A percentile compares a stretch with the other conserved stretches of the same genome.
Evolutionary conservation across 2,329 filamentous ascomycete species (phyloP).

Genomic region (Blumeriella jaapii): DNA sequence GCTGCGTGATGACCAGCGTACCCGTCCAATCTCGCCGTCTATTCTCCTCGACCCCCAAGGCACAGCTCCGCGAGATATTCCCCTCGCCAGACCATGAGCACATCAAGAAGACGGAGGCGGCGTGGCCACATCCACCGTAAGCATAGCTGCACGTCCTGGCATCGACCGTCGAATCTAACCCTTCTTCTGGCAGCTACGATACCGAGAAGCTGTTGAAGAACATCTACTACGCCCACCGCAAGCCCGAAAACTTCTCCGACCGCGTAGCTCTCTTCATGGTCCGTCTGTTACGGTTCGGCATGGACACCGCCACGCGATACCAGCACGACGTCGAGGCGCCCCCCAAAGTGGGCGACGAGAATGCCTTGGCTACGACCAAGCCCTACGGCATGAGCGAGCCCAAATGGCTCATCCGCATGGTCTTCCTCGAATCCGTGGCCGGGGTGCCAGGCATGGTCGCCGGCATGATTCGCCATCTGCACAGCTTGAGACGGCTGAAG

Average conservation of each 20-base stretch:
- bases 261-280: conserved; percentile 68
- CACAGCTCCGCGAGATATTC: conserved; percentile 24
- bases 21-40: conserved; percentile 13
- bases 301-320: conserved; percentile 74
- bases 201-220: conserved; percentile 63
- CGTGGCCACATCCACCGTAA: conserved; percentile 42
- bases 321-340: conserved; percentile 50
- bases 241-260: conserved; percentile 63
- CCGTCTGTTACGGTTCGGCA: conserved; percentile 62
- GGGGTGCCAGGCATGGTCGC: conserved; percentile 96
- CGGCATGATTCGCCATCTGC: conserved; percentile 83
- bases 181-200: conserved; percentile 45
- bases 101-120: conserved; percentile 50
- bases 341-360: conserved; percentile 33
- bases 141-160: background rate
- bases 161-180: background rate
- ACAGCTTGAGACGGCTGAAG: conserved; percentile 73
- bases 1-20: conserved; percentile 9
- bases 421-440: conserved; percentile 91
- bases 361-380: conserved; percentile 33
- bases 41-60: conserved; percentile 23
- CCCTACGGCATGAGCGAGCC: conserved; percentile 64
- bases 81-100: conserved; percentile 23
- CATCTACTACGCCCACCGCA: conserved; percentile 66
- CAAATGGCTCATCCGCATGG: conserved; percentile 82